These are phyloP conservation scores for Mycena kentingensis DNA, from an alignment of 768 basidiomycete species.

Conservation along the genomic window DNA sequence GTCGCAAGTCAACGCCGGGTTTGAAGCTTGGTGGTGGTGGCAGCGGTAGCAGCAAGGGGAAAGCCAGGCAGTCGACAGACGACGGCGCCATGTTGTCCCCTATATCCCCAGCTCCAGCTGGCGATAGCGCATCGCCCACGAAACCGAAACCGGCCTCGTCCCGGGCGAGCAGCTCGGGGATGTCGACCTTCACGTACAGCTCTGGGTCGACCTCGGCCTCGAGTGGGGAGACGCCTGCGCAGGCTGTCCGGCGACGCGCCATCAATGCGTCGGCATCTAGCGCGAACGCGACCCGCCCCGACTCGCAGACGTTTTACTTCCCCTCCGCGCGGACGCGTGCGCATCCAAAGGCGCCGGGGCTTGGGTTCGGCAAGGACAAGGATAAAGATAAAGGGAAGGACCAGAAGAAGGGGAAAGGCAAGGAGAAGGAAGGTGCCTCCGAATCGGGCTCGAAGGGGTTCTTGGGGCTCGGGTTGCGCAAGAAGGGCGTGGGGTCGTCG, in stretches of 20 bases:
- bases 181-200: too few relatives aligned
- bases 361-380: slow-evolving; percentile 11
- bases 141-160: too few relatives aligned
- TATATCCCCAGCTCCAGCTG: neutral
- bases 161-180: too few relatives aligned
- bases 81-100: neutral
- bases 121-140: neutral
- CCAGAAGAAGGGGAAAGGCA: slow-evolving; percentile 20
- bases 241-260: neutral
- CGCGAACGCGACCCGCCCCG: slow-evolving; percentile 1
- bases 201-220: neutral
- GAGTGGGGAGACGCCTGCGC: neutral
- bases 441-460: neutral
- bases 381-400: too few relatives aligned
- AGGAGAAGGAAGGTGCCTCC: neutral
- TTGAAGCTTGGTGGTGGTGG: slow-evolving; percentile 12
- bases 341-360: slow-evolving; percentile 20
- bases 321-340: slow-evolving; percentile 19
- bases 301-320: slow-evolving; percentile 13
- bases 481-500: slow-evolving; percentile 1
- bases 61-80: neutral
- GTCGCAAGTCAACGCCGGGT: neutral
- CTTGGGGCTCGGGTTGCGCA: slow-evolving; percentile 4
- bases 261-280: neutral
- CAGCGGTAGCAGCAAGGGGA: too few relatives aligned